Evolutionary conservation across 2,329 filamentous ascomycete genomes (phyloP), one percentile per base, ranked within the genome.

Genomic region (Chaetoscypha palmicola): DNA sequence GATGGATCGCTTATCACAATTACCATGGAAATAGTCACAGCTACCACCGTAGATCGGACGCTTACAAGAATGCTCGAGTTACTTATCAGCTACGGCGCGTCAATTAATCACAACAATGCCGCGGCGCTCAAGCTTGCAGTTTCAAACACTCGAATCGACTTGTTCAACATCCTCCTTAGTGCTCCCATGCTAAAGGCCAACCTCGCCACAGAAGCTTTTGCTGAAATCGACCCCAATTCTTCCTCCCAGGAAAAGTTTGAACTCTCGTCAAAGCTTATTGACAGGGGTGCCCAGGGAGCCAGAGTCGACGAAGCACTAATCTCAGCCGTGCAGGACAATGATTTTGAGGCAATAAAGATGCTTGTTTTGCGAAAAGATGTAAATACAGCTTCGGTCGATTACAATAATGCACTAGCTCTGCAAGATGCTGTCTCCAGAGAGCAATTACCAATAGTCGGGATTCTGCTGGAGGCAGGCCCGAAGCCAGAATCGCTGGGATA

Each of bases 351-450:
- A 3, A 30, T 47, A 3, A 24, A 37, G 21, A 30, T 38, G 5
- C 30, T 47, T 8, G 19, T 36, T 12, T 16, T 28, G n/a, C 9
- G 40, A 11, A 24, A 22, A 5, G 10, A 22, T 5, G 12, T 16
- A 14, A 40, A 42, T 30, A 38, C 14, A 36, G 45, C 45, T 28
- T 47, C 45, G 7, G 40, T 43, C 7, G 45, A 47, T 23, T 47
- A 47, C 33, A 8, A 22, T 14, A 17, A 47, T 12, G 41, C 45
- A 19, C 37, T 22, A 28, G 37, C 37, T 30, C 23, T 39, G 23
- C 22, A 39, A 30, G 37, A 39, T n/a, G 37, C 37, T 11, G 37
- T 39, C 5, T 8, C 37, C 9, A 11, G 37, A 20, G 37, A 39
- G 24, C 20, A 28, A 39, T 14, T 39, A 12, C 21, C 16, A 16